Evolutionary conservation across 495 filamentous ascomycete species (phyloP).

Genomic region (Podospora conica): DNA sequence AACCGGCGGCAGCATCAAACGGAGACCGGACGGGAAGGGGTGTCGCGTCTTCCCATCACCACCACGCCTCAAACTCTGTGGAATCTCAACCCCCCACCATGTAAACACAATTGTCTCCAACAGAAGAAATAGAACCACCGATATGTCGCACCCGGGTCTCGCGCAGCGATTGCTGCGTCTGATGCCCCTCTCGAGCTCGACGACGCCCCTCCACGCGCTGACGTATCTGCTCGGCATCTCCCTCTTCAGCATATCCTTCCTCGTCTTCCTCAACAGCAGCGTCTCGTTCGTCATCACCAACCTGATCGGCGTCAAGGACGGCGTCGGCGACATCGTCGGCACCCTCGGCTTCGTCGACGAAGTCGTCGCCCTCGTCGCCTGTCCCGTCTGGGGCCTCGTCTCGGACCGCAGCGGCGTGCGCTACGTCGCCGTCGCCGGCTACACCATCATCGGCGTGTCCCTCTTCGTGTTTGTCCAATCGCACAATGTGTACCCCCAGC

Average conservation of each 20-base stretch:
- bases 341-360: slow-evolving; percentile 96
- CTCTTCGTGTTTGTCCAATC: slow-evolving; percentile 80
- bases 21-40: neutral
- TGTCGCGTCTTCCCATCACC: neutral
- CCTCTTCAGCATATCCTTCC: slow-evolving; percentile 91
- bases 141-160: slow-evolving; percentile 20
- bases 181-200: slow-evolving; percentile 50
- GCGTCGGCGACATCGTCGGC: slow-evolving; percentile 84
- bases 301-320: slow-evolving; percentile 66
- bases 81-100: neutral
- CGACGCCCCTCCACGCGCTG: slow-evolving; percentile 64
- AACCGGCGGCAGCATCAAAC: neutral
- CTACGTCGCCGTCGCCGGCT: slow-evolving; percentile 71
- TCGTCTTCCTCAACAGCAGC: slow-evolving; percentile 94
- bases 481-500: slow-evolving; percentile 79
- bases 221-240: slow-evolving; percentile 87
- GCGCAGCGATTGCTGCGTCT: slow-evolving; percentile 33
- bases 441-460: slow-evolving; percentile 67
- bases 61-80: neutral
- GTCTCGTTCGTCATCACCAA: slow-evolving; percentile 93
- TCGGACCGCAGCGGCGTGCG: slow-evolving; percentile 85
- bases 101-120: neutral
- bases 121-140: neutral
- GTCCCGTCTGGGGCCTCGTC: slow-evolving; percentile 86
- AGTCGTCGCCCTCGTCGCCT: slow-evolving; percentile 81